phyloP scores from a whole-genome alignment of 345 rosid species.

The Populus ilicifolia region DNA sequence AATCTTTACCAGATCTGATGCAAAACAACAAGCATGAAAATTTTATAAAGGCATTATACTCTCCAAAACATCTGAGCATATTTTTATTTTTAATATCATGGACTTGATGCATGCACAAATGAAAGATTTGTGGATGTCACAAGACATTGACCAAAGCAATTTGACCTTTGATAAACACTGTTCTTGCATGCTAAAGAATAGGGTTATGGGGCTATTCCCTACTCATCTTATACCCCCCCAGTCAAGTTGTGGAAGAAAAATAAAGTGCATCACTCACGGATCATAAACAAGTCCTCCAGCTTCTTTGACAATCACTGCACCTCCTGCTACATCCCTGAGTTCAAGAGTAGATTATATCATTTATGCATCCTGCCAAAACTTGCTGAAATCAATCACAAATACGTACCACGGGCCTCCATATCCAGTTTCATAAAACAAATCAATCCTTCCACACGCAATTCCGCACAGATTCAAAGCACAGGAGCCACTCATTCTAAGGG shows the following conservation, averaged over 20 bases:
- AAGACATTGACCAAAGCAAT: neutral
- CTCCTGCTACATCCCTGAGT: constrained; percentile 92
- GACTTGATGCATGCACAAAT: neutral
- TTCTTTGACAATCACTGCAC: constrained; percentile 74
- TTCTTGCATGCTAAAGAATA: neutral
- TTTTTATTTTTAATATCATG: neutral
- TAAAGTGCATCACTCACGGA: constrained; percentile 56
- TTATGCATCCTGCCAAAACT: neutral
- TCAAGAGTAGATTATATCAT: constrained; percentile 5
- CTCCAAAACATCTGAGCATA: neutral
- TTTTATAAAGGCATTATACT: neutral
- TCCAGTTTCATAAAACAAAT: constrained; percentile 74
- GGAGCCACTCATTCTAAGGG: constrained; percentile 87
- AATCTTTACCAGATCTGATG: constrained; percentile 77
- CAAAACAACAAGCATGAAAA: constrained; percentile 16
- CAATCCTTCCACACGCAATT: constrained; percentile 84
- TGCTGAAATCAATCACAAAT: neutral
- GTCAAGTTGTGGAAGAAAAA: neutral
- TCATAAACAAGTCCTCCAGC: constrained; percentile 92
- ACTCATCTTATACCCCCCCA: neutral
- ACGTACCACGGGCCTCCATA: constrained; percentile 92
- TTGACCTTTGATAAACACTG: neutral
- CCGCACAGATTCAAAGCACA: constrained; percentile 95
- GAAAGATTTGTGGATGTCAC: neutral
- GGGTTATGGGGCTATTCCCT: neutral